Evolutionary conservation across 352 stramenopile species (phyloP), one percentile per base, ranked within the genome.

Genomic region (Phytophthora europaea): DNA sequence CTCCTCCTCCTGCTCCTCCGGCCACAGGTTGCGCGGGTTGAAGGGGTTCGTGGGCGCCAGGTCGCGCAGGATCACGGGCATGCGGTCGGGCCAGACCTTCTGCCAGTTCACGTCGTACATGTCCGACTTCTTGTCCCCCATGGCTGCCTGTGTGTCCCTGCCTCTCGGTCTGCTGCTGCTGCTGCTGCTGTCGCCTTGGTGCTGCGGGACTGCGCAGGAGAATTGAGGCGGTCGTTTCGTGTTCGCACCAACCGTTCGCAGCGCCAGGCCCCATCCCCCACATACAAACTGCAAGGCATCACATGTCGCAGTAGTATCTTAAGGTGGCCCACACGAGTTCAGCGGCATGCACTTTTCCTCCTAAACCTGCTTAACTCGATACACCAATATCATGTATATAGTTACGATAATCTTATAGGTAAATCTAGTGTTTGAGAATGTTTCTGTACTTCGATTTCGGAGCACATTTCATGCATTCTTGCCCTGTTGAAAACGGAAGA

Each of bases 31-130:
- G 51, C 87, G 89, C 47, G 89, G 89, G 78, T 96, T 95, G 79
- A 96, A 96, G 28, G 89, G 88, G 67, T 96, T 96, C 36, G 84
- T 93, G 12, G 89, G 89, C 64, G 89, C 89, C 61, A 96, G 65
- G 53, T 96, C 88, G 31, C 89, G 89, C 64, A 96, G 78, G 64
- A 96, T 96, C 78, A 96, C 88, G 43, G 89, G 89, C 83, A 96
- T 96, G 66, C 89, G 87, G 76, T 96, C 87, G 12, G 89, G 89
- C 84, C 89, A 96, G 51, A 96, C 78, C 77, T 96, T 96, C 76
- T 96, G 88, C 89, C 89, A 96, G 79, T 94, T 94, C 34, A 96
- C 89, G 67, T 95, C 89, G 76, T 87, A 85, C 82, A 96, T 88
- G 28, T 88, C 84, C 58, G 87, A 89, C 75, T 94, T 96, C 70